These are phyloP conservation scores for Ceratocystis ficicola DNA, from an alignment of 2,329 filamentous ascomycete genomes.

Conservation along the genomic window DNA sequence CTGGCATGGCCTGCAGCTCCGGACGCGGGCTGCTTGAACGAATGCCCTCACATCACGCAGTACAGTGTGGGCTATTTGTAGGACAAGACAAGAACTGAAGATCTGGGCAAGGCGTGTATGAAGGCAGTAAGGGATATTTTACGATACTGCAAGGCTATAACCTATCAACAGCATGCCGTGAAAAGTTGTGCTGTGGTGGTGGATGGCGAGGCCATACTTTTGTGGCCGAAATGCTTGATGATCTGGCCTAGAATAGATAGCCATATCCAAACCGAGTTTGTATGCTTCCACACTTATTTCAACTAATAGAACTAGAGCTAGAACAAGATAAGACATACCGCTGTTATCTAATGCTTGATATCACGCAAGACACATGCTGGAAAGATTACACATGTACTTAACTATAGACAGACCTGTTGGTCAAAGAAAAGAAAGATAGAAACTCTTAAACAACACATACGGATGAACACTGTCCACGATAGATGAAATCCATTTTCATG, in stretches of 20 bases:
- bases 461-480: conserved; percentile 15
- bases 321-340: neutral
- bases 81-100: too few species aligned
- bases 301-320: neutral
- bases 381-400: neutral
- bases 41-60: neutral
- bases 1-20: conserved; percentile 75
- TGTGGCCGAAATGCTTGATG: too few species aligned
- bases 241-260: neutral
- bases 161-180: too few species aligned
- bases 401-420: neutral
- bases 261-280: neutral
- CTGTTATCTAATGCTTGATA: neutral
- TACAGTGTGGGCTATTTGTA: too few species aligned
- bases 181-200: too few species aligned
- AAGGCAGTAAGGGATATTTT: neutral
- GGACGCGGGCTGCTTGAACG: conserved; percentile 45
- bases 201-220: too few species aligned
- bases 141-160: neutral
- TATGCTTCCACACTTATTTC: neutral
- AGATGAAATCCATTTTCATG: conserved; percentile 16
- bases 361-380: neutral
- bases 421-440: neutral
- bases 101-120: too few species aligned
- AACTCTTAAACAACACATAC: neutral